A percentile compares a stretch with the other conserved stretches of the same genome.
phyloP scores from a whole-genome alignment of 306 rosid genomes.

The Leucaena leucocephala region DNA sequence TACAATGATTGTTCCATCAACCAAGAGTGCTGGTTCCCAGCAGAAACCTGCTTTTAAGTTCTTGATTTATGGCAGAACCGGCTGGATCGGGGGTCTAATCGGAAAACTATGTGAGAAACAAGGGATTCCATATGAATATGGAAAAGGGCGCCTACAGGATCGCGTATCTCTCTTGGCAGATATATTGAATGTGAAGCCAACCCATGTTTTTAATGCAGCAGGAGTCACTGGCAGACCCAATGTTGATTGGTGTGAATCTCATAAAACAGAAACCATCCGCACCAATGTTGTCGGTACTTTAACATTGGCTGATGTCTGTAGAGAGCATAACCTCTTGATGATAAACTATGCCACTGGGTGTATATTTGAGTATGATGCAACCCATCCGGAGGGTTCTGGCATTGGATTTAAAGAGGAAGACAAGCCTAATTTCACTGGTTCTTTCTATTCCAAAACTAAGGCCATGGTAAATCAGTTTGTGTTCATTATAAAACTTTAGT shows the following conservation, averaged over 20 bases:
- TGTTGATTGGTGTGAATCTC: conserved; percentile 88
- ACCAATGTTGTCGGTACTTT: conserved; percentile 76
- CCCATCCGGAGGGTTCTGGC: conserved; percentile 80
- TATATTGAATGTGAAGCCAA: conserved; percentile 67
- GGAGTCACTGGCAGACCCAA: conserved; percentile 89
- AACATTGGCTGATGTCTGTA: conserved; percentile 81
- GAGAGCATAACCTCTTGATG: conserved; percentile 72
- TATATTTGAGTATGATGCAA: conserved; percentile 78
- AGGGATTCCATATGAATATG: conserved; percentile 75
- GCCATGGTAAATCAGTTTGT: conserved; percentile 63
- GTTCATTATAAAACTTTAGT: neutral
- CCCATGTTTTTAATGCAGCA: conserved; percentile 88
- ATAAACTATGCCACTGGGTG: conserved; percentile 87
- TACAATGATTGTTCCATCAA: conserved; percentile 64
- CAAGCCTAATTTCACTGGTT: conserved; percentile 81
- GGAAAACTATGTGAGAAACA: conserved; percentile 77
- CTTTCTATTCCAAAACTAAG: conserved; percentile 86
- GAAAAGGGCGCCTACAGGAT: conserved; percentile 81
- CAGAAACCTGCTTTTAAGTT: conserved; percentile 63
- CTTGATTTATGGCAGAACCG: conserved; percentile 80
- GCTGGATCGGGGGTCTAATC: conserved; percentile 82
- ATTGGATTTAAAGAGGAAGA: conserved; percentile 86
- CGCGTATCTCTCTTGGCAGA: conserved; percentile 66
- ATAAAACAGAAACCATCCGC: conserved; percentile 76
- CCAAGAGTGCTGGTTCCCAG: conserved; percentile 51